Base-by-base conservation (phyloP, 257 asterid species). In the Fraxinus anomala region DNA sequence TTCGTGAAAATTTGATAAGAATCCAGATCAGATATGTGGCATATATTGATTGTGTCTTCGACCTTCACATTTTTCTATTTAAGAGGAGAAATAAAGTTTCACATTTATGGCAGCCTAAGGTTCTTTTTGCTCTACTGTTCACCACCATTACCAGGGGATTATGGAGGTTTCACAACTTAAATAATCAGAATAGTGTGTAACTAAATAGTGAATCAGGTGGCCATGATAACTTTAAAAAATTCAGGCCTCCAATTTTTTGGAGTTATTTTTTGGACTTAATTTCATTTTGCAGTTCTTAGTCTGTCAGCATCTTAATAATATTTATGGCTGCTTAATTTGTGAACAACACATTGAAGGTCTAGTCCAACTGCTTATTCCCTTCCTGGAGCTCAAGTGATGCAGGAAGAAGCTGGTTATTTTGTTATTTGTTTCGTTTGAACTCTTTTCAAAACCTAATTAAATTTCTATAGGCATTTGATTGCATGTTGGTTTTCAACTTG, bases 401-500 rank as follows among this genome's bases (percentile, higher is more conserved):
- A 74, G 49, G 49, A 63, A 2, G 36, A 54, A 76, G 51, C 74
- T 24, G 72, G 49, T 3, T 63, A 63, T 56, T 73, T 37, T 23
- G 78, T 59, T n/a, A 34, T 69, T 61, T 16, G 49, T 71, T 77
- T 75, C 77, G 40, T 61, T 73, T 56, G 8, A 21, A 3, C 66
- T 23, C 42, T 74, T 61, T 28, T 33, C 30, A 14, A 30, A 44
- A 31, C 71, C 61, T 37, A 74, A 59, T 40, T 40, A 28, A 17
- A 68, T 51, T 12, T 73, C 75, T 73, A 40, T 40, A 12, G 16
- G n/a, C 31, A 37, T 44, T 42, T 63, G 14, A 49, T 44, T 61
- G 16, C 73, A n/a, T 66, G n/a, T 42, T 42, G 54, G 33, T 79
- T 70, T 71, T 73, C 71, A 14, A 37, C 77, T 65, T 80, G 85